Evolutionary conservation across 495 filamentous ascomycete species (phyloP), one percentile per base, ranked within the genome.

Genomic region (Sordaria brevicollis): DNA sequence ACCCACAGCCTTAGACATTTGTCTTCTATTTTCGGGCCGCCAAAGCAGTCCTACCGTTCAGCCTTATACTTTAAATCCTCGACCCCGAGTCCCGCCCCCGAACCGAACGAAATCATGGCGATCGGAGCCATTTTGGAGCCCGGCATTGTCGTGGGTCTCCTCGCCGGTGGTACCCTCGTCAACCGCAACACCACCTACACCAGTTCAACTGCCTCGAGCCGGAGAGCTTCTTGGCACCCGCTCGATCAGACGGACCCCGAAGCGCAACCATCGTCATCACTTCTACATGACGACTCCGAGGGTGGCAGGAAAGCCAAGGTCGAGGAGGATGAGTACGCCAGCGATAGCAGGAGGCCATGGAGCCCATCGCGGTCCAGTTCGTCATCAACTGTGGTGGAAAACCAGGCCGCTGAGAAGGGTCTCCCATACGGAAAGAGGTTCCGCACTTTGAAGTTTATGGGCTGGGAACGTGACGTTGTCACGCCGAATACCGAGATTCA

Each of bases 41-140:
- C 21, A 29, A 36, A 57, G 49, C 49, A 57, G 49, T 57, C 21
- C 49, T 57, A 57, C 21, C 21, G 49, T 57, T 15, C 49, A 57
- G 25, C 49, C 49, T 57, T 57, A 29, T 57, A 57, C 5, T 25
- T 15, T n/a, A n/a, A 31, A 62, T 62, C 17, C 49, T 8, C 49
- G 11, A 62, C 49, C 33, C 49, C 49, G 25, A 54, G 21, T 25
- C 19, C 4, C 43, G 21, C 43, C 10, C 43, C 41, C 19, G 2
- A 15, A 19, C 17, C 38, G 11, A 25, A 57, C 13, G 21, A 6
- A 41, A 41, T 25, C 9, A 80, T 80, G 78, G 71, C 74, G 19
- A 57, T 80, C 65, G 78, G 77, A n/a, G 78, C 77, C 35, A 68
- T 80, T 11, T 29, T 79, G 17, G 78, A 80, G 62, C 78, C 78